A percentile compares a stretch with the other conserved stretches of the same genome.
These are phyloP conservation scores for Cryphonectria japonica DNA, from an alignment of 2,329 filamentous ascomycete genomes.

Conservation along the genomic window DNA sequence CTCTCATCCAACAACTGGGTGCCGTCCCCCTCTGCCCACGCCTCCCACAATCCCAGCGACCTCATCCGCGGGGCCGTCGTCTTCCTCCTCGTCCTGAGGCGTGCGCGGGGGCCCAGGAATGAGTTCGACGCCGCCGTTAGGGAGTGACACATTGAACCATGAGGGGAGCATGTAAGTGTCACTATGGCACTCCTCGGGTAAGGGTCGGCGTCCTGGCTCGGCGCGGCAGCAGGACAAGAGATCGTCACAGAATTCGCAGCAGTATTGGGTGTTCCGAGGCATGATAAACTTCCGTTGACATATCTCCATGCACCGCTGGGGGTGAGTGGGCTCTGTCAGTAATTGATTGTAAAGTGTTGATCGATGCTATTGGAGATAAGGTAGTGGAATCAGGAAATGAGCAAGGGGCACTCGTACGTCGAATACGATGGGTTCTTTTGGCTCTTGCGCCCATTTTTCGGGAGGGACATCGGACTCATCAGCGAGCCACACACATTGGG, in stretches of 20 bases:
- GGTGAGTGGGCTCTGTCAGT: neutral
- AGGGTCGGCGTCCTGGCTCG: neutral
- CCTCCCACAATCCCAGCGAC: neutral
- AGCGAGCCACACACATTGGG: neutral
- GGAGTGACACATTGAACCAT: neutral
- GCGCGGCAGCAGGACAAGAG: neutral
- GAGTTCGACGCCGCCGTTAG: neutral
- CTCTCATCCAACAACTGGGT: neutral
- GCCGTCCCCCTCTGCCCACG: neutral
- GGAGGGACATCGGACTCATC: neutral
- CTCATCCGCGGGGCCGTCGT: neutral
- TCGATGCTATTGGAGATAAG: neutral
- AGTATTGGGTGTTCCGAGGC: neutral
- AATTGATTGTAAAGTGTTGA: neutral
- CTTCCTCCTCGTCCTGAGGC: neutral
- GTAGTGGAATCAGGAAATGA: neutral
- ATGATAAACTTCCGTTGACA: neutral
- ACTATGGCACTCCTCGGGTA: neutral
- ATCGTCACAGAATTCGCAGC: neutral
- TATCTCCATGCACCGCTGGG: neutral
- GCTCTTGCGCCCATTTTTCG: neutral
- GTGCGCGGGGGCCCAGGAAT: neutral
- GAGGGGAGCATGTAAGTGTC: neutral
- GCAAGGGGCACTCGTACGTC: neutral
- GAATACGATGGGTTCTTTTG: neutral